These are phyloP conservation scores for Telopea speciosissima DNA, from an alignment of 177 flowering plant species.

Conservation along the genomic window DNA sequence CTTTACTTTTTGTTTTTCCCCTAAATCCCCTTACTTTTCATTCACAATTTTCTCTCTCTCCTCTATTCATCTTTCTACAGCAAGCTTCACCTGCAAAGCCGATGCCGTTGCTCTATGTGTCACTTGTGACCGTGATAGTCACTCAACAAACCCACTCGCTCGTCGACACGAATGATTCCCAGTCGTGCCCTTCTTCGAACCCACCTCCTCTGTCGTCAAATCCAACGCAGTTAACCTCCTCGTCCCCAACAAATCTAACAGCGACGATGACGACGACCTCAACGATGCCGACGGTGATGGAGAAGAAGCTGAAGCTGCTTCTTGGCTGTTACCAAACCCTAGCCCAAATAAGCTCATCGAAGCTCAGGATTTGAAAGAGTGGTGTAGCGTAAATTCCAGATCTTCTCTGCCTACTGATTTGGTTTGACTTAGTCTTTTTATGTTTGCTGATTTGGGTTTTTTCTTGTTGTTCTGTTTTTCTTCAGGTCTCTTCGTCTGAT, in stretches of 20 bases:
- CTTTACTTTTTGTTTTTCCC: no score
- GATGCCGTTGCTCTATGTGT: slow-evolving; percentile 89
- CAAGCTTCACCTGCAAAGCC: slow-evolving; percentile 78
- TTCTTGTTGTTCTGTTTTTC: background rate
- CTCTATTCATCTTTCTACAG: no score
- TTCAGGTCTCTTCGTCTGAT: slow-evolving; percentile 79
- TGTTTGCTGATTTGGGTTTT: background rate
- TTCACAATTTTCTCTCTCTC: no score
- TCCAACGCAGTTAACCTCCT: slow-evolving; percentile 14
- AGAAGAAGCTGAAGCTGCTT: slow-evolving; percentile 36
- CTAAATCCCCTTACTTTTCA: no score
- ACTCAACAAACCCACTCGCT: slow-evolving; percentile 87
- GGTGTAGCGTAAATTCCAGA: slow-evolving; percentile 52
- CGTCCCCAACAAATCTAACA: slow-evolving; percentile 14
- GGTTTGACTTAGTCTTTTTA: background rate
- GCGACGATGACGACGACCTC: slow-evolving; percentile 8
- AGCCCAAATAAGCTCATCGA: slow-evolving; percentile 24
- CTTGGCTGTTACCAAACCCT: slow-evolving; percentile 47
- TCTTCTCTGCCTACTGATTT: background rate
- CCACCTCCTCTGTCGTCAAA: slow-evolving; percentile 14
- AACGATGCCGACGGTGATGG: slow-evolving; percentile 8
- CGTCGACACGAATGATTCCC: slow-evolving; percentile 83
- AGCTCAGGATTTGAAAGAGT: slow-evolving; percentile 34
- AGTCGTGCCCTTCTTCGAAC: slow-evolving; percentile 54
- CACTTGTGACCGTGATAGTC: slow-evolving; percentile 81